phyloP scores from a whole-genome alignment of 352 stramenopile species.

The Saprolegnia diclina region DNA sequence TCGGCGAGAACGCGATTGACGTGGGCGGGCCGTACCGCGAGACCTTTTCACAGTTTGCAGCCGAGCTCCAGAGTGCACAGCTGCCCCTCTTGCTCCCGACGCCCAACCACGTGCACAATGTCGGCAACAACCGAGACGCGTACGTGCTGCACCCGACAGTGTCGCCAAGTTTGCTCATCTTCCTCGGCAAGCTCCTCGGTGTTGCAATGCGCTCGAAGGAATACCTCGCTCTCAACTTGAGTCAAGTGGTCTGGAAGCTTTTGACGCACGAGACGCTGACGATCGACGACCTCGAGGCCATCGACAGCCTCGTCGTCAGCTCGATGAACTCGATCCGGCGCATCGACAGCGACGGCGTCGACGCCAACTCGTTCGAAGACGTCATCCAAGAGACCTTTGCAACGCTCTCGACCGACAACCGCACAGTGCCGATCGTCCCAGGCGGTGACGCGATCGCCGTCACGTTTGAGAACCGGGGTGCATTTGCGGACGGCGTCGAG shows the following conservation, averaged over 20 bases:
- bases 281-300: constrained; percentile 70
- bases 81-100: constrained; percentile 79
- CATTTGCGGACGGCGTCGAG: constrained; percentile 79
- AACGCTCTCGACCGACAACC: constrained; percentile 77
- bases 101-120: constrained; percentile 83
- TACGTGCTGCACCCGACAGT: constrained; percentile 84
- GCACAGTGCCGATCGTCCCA: constrained; percentile 56
- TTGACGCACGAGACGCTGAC: constrained; percentile 66
- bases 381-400: constrained; percentile 90
- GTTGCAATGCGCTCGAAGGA: constrained; percentile 82
- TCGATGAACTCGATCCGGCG: constrained; percentile 78
- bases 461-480: constrained; percentile 66
- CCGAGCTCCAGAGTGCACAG: constrained; percentile 72
- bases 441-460: constrained; percentile 56
- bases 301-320: constrained; percentile 82
- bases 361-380: constrained; percentile 81
- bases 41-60: constrained; percentile 72
- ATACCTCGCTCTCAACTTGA: constrained; percentile 78
- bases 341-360: constrained; percentile 64
- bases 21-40: constrained; percentile 83
- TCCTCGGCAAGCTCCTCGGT: constrained; percentile 90
- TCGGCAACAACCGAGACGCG: constrained; percentile 80
- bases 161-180: constrained; percentile 76
- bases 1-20: constrained; percentile 79
- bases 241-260: constrained; percentile 84